These are phyloP conservation scores for Ophiostoma tasmaniense DNA, from an alignment of 2,329 filamentous ascomycete species.

Conservation along the genomic window DNA sequence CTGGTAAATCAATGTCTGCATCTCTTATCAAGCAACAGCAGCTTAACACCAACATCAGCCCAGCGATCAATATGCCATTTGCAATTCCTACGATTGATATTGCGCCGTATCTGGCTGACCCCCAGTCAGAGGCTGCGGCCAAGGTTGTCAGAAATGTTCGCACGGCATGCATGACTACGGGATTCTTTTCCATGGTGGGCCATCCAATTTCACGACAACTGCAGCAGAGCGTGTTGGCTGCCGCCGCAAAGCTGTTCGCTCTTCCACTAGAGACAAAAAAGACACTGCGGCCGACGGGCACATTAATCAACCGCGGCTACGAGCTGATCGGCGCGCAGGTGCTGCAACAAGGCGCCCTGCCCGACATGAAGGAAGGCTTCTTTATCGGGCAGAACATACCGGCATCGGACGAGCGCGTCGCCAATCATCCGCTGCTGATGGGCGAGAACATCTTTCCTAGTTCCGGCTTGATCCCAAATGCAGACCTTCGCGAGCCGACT, in stretches of 20 bases:
- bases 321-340: slow-evolving; percentile 40
- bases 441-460: slow-evolving; percentile 32
- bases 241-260: slow-evolving; percentile 38
- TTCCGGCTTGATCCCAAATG: slow-evolving; percentile 14
- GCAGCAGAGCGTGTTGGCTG: slow-evolving; percentile 21
- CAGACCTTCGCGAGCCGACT: slow-evolving; percentile 31
- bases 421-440: slow-evolving; percentile 34
- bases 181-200: slow-evolving; percentile 27
- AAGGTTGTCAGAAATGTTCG: slow-evolving; percentile 28
- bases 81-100: slow-evolving; percentile 30
- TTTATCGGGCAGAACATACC: slow-evolving; percentile 34
- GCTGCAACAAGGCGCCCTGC: slow-evolving; percentile 35
- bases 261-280: slow-evolving; percentile 39
- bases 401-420: slow-evolving; percentile 22
- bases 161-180: slow-evolving; percentile 27
- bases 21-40: background rate
- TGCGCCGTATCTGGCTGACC: slow-evolving; percentile 27
- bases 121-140: slow-evolving; percentile 23
- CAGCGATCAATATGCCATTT: slow-evolving; percentile 8
- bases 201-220: slow-evolving; percentile 23
- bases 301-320: slow-evolving; percentile 37
- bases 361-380: slow-evolving; percentile 42
- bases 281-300: slow-evolving; percentile 26
- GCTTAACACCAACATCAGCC: background rate
- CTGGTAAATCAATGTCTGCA: background rate